phyloP scores from a whole-genome alignment of 257 asterid species.

The Rehmannia glutinosa region DNA sequence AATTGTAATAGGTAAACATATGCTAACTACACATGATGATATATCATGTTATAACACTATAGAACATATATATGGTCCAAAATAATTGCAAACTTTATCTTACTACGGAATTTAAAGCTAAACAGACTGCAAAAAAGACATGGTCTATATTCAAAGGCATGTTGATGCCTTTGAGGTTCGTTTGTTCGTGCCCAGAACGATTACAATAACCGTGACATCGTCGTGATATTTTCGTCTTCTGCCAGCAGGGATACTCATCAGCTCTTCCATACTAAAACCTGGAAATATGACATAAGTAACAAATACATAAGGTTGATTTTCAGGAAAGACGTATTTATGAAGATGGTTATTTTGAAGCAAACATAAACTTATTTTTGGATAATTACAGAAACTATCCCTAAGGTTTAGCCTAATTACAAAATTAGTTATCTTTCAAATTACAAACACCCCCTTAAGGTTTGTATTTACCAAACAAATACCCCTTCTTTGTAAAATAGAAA shows the following conservation, averaged over 20 bases:
- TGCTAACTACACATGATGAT: background rate
- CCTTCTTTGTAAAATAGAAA: no score
- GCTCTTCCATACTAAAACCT: slow-evolving; percentile 90
- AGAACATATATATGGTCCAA: slow-evolving; percentile 4
- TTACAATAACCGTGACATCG: slow-evolving; percentile 85
- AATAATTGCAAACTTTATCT: slow-evolving; percentile 14
- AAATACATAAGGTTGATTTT: background rate
- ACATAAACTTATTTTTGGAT: no score
- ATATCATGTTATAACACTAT: background rate
- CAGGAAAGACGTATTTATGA: no score
- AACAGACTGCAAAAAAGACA: slow-evolving; percentile 24
- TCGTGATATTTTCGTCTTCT: slow-evolving; percentile 88
- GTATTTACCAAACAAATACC: no score
- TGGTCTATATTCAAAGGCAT: slow-evolving; percentile 40
- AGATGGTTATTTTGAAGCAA: no score
- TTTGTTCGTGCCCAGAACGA: slow-evolving; percentile 69
- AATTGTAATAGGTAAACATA: background rate
- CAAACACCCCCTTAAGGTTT: no score
- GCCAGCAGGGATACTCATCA: slow-evolving; percentile 91
- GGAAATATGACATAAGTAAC: slow-evolving; percentile 1
- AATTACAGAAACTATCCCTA: no score
- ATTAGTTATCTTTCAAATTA: no score
- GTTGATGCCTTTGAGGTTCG: slow-evolving; percentile 91
- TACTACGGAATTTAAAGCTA: slow-evolving; percentile 10
- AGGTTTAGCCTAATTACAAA: no score